phyloP scores from a whole-genome alignment of 352 stramenopile species.

The Blastocystis sp. region DNA sequence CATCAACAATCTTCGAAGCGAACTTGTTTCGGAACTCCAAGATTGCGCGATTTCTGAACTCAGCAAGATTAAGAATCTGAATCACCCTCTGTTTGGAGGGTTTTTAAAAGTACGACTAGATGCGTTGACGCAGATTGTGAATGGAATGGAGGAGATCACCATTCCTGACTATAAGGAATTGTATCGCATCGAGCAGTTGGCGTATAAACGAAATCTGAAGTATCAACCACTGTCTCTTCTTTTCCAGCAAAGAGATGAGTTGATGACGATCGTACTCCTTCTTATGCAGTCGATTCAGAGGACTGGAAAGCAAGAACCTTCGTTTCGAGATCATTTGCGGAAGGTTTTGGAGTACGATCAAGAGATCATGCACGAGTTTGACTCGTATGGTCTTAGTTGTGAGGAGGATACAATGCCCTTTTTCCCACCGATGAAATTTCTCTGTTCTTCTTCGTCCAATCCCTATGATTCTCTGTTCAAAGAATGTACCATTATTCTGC shows the following conservation, averaged over 20 bases:
- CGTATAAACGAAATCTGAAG: not conserved
- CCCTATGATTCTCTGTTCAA: conserved; percentile 2
- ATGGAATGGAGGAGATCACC: not conserved
- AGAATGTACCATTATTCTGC: not conserved
- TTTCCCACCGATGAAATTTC: not conserved
- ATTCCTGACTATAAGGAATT: not conserved
- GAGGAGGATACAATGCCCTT: not conserved
- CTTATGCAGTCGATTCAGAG: not conserved
- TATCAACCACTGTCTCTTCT: not conserved
- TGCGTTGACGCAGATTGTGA: not conserved
- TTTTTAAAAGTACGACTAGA: not conserved
- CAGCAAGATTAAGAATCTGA: not conserved
- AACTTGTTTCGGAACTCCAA: not conserved
- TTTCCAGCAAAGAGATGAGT: not conserved
- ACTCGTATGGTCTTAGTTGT: not conserved
- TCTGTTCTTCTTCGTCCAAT: not conserved
- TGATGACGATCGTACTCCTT: not conserved
- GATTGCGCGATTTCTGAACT: not conserved
- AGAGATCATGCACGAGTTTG: not conserved
- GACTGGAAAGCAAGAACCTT: not conserved
- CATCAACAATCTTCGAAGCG: not conserved
- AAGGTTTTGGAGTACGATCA: conserved; percentile 5
- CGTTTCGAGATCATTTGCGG: not conserved
- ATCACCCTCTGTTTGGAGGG: not conserved
- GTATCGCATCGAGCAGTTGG: not conserved